Evolutionary conservation across 2,329 filamentous ascomycete species (phyloP).

Genomic region (Pseudopyricularia cyperi): DNA sequence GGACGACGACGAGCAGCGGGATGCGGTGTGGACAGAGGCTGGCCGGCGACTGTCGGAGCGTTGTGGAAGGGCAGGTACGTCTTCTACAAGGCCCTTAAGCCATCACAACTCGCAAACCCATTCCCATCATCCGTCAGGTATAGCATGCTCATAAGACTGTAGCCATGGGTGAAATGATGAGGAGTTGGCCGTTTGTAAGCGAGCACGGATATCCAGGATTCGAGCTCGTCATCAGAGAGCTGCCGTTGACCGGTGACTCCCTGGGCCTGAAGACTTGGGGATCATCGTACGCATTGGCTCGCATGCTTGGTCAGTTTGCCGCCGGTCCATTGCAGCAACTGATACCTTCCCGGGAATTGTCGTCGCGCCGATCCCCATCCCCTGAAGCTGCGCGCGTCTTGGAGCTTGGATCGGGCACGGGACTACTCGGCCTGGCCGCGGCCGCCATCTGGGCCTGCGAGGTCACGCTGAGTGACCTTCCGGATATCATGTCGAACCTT

Average conservation of each 20-base stretch:
- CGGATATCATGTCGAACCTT: slow-evolving; percentile 72
- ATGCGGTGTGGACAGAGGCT: slow-evolving; percentile 64
- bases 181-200: slow-evolving; percentile 37
- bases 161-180: slow-evolving; percentile 43
- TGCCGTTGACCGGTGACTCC: slow-evolving; percentile 74
- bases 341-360: slow-evolving; percentile 4
- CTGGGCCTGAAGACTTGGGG: slow-evolving; percentile 94
- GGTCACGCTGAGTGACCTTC: slow-evolving; percentile 71
- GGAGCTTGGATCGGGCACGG: slow-evolving; percentile 83
- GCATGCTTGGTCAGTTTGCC: slow-evolving; percentile 44
- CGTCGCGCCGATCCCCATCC: neutral
- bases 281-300: slow-evolving; percentile 74
- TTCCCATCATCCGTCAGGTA: neutral
- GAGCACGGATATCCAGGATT: slow-evolving; percentile 26
- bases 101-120: neutral
- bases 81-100: neutral
- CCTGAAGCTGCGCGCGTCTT: slow-evolving; percentile 31
- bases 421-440: slow-evolving; percentile 77
- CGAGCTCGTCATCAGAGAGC: slow-evolving; percentile 67
- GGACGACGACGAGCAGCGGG: slow-evolving; percentile 48
- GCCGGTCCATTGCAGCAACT: slow-evolving; percentile 27
- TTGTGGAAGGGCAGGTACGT: slow-evolving; percentile 59
- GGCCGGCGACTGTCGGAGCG: slow-evolving; percentile 72
- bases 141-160: slow-evolving; percentile 4
- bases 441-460: slow-evolving; percentile 54